A percentile compares a stretch with the other conserved stretches of the same genome.
Conservation (phyloP, 345 rosid species). For the Murraya koenigii region DNA sequence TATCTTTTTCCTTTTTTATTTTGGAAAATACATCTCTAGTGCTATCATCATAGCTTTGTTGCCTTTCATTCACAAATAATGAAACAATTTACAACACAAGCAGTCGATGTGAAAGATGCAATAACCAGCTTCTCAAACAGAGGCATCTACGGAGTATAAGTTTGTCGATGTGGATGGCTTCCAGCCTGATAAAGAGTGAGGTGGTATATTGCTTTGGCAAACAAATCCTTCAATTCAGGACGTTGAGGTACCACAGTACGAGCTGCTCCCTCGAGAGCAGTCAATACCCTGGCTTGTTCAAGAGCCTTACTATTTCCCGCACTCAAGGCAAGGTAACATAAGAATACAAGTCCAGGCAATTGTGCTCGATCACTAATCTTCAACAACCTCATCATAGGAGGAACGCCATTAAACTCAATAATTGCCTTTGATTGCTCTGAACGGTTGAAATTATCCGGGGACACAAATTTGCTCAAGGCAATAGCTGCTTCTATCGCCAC, state of each 20-base stretch:
- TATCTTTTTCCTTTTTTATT: no score
- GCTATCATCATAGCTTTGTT: conserved; percentile 1
- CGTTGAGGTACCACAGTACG: conserved; percentile 40
- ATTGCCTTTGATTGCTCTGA: conserved; percentile 52
- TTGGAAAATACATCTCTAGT: not conserved
- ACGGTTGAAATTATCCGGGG: conserved; percentile 50
- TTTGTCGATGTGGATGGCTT: conserved; percentile 34
- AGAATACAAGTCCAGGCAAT: conserved; percentile 34
- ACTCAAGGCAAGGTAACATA: conserved; percentile 52
- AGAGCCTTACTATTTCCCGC: conserved; percentile 57
- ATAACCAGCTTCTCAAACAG: not conserved
- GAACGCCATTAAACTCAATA: conserved; percentile 54
- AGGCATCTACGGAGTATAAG: conserved; percentile 15
- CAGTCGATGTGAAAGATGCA: no score
- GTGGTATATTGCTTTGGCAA: conserved; percentile 41
- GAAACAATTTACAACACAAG: conserved; percentile 1
- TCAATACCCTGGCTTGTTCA: conserved; percentile 53
- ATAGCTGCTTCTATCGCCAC: conserved; percentile 51
- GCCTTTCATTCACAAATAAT: not conserved
- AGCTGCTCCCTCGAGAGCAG: conserved; percentile 42
- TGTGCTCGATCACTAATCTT: conserved; percentile 34
- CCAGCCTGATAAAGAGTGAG: conserved; percentile 52
- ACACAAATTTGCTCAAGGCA: conserved; percentile 54
- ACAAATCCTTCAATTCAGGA: conserved; percentile 50
- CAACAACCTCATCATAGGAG: conserved; percentile 38